phyloP scores from a whole-genome alignment of 2,329 filamentous ascomycete genomes.

The Acrodontium crateriforme region DNA sequence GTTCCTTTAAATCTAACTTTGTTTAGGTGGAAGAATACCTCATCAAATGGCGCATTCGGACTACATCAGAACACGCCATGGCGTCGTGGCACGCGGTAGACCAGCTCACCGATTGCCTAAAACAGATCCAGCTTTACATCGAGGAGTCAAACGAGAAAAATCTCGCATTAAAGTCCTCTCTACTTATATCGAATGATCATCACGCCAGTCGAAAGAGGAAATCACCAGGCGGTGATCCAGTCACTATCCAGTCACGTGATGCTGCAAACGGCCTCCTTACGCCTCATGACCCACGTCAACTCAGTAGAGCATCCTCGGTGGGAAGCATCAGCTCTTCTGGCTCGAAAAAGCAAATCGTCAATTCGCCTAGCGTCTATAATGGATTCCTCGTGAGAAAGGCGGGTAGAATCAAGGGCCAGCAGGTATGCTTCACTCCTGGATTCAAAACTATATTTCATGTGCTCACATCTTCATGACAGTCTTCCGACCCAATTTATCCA shows the following conservation, averaged over 20 bases:
- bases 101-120: constrained; percentile 26
- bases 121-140: constrained; percentile 30
- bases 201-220: constrained; percentile 5
- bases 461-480: constrained; percentile 8
- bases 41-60: constrained; percentile 24
- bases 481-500: constrained; percentile 7
- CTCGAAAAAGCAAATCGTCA: neutral
- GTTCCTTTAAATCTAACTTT: constrained; percentile 2
- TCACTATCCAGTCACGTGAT: neutral
- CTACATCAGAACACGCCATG: constrained; percentile 11
- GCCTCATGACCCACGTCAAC: constrained; percentile 1
- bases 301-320: constrained; percentile 4
- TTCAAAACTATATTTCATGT: neutral
- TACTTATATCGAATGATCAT: too few species aligned
- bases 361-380: constrained; percentile 25
- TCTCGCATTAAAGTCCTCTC: too few species aligned
- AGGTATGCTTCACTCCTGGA: too few species aligned
- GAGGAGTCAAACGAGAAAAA: constrained; percentile 12
- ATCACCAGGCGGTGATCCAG: constrained; percentile 3
- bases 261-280: constrained; percentile 1
- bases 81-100: constrained; percentile 31
- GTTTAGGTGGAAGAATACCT: constrained; percentile 29
- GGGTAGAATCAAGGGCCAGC: too few species aligned
- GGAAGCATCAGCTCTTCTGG: constrained; percentile 3
- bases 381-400: constrained; percentile 24